Conservation (phyloP, 1,284 basidiomycete genomes). For the Microbotryomycetes sp. region DNA sequence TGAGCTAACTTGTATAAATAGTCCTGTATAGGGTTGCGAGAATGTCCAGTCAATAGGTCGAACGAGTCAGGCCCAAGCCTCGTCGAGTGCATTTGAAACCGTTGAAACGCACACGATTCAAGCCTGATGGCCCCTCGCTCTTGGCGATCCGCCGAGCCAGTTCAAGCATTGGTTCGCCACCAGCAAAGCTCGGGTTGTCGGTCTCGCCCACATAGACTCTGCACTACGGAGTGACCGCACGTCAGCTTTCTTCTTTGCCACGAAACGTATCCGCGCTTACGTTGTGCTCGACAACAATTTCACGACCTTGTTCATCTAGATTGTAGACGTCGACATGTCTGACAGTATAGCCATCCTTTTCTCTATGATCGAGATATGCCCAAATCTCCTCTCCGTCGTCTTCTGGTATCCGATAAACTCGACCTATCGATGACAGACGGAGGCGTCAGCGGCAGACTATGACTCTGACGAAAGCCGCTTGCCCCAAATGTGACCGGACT, state of each 20-base stretch:
- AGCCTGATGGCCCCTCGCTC: constrained; percentile 71
- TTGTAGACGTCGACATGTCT: constrained; percentile 57
- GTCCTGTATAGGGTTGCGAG: constrained; percentile 47
- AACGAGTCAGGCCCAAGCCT: neutral
- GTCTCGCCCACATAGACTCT: constrained; percentile 66
- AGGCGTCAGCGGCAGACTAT: neutral
- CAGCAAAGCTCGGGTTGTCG: constrained; percentile 63
- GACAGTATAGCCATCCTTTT: constrained; percentile 65
- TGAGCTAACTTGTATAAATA: constrained; percentile 67
- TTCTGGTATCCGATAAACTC: constrained; percentile 18
- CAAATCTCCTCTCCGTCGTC: constrained; percentile 12
- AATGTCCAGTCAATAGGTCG: no score
- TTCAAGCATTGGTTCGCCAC: constrained; percentile 14
- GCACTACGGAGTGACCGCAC: constrained; percentile 1
- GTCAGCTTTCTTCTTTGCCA: neutral
- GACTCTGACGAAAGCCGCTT: neutral
- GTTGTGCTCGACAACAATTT: constrained; percentile 52
- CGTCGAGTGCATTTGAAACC: neutral
- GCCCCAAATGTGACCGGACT: constrained; percentile 29
- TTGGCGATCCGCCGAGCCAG: constrained; percentile 52
- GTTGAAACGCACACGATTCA: constrained; percentile 58
- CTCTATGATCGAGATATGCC: constrained; percentile 28
- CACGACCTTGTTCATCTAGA: constrained; percentile 47
- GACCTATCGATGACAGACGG: constrained; percentile 12
- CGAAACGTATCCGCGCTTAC: constrained; percentile 40